Evolutionary conservation across 768 basidiomycete species (phyloP).

Genomic region (Kwoniella dendrophila): DNA sequence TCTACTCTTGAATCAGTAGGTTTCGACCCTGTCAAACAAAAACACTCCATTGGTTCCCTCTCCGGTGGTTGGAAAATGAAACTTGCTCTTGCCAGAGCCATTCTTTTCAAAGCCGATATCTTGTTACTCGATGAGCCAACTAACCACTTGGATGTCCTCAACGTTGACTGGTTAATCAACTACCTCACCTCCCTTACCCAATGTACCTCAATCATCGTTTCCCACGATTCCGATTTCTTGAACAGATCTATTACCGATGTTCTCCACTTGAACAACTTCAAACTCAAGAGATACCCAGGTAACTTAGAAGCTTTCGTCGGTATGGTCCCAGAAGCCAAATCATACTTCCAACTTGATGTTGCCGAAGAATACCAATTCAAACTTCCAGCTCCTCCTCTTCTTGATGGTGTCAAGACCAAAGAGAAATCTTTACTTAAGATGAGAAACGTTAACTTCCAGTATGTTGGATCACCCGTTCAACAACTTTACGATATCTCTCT

Average conservation of each 20-base stretch:
- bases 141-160: slow-evolving; percentile 84
- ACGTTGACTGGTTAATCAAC: slow-evolving; percentile 94
- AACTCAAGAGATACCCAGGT: slow-evolving; percentile 90
- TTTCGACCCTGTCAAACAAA: slow-evolving; percentile 84
- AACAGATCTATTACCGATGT: slow-evolving; percentile 98
- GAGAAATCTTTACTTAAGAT: slow-evolving; percentile 96
- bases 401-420: slow-evolving; percentile 99
- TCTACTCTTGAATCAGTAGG: slow-evolving; percentile 87
- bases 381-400: slow-evolving; percentile 92
- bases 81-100: slow-evolving; percentile 92
- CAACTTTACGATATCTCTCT: slow-evolving; percentile 93
- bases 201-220: slow-evolving; percentile 97
- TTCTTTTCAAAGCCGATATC: slow-evolving; percentile 98
- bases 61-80: slow-evolving; percentile 99
- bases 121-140: slow-evolving; percentile 95
- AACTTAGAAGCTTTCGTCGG: slow-evolving; percentile 94
- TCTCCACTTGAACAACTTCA: slow-evolving; percentile 97
- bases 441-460: slow-evolving; percentile 97
- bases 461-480: slow-evolving; percentile 79
- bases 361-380: slow-evolving; percentile 98
- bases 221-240: slow-evolving; percentile 95
- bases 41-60: slow-evolving; percentile 78
- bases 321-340: slow-evolving; percentile 93
- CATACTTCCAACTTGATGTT: slow-evolving; percentile 95
- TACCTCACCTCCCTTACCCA: slow-evolving; percentile 83